These are phyloP conservation scores for Penicillium sp. DNA, from an alignment of 2,329 filamentous ascomycete species.

Conservation along the genomic window DNA sequence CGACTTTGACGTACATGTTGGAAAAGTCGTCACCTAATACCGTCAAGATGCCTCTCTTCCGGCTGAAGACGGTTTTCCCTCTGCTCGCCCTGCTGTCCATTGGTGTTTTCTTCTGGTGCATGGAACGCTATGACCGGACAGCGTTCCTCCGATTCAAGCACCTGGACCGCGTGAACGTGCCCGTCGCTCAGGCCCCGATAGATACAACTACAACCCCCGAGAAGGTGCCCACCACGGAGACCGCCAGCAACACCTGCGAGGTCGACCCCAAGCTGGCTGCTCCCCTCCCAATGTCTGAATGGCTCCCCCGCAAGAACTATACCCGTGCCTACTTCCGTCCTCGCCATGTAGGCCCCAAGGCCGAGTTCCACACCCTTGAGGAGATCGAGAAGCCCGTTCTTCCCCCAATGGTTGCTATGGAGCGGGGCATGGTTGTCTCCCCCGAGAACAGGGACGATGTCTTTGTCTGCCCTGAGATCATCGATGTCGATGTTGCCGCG, in stretches of 20 bases:
- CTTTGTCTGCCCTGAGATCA: slow-evolving; percentile 37
- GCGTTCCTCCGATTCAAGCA: slow-evolving; percentile 36
- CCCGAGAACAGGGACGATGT: slow-evolving; percentile 29
- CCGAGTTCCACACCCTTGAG: slow-evolving; percentile 38
- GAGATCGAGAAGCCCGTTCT: slow-evolving; percentile 36
- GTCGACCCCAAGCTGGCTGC: slow-evolving; percentile 32
- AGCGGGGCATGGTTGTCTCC: slow-evolving; percentile 38
- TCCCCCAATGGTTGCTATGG: slow-evolving; percentile 35
- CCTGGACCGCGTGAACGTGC: slow-evolving; percentile 26
- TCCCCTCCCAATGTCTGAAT: slow-evolving; percentile 38
- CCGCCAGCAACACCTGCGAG: slow-evolving; percentile 29
- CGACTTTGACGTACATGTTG: slow-evolving; percentile 26
- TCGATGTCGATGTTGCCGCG: slow-evolving; percentile 39
- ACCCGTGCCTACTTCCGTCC: slow-evolving; percentile 42
- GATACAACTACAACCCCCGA: slow-evolving; percentile 4
- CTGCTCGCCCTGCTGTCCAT: slow-evolving; percentile 37
- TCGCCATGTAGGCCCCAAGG: slow-evolving; percentile 32
- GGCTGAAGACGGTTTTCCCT: slow-evolving; percentile 38
- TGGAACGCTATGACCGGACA: slow-evolving; percentile 38
- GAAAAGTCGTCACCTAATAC: slow-evolving; percentile 26
- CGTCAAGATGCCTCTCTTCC: slow-evolving; percentile 38
- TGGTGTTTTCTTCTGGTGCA: slow-evolving; percentile 39
- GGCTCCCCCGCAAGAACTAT: slow-evolving; percentile 43
- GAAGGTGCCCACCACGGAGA: slow-evolving; percentile 19
- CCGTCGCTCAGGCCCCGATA: slow-evolving; percentile 14